These are phyloP conservation scores for Megacollybia marginata DNA, from an alignment of 768 basidiomycete species.

Conservation along the genomic window DNA sequence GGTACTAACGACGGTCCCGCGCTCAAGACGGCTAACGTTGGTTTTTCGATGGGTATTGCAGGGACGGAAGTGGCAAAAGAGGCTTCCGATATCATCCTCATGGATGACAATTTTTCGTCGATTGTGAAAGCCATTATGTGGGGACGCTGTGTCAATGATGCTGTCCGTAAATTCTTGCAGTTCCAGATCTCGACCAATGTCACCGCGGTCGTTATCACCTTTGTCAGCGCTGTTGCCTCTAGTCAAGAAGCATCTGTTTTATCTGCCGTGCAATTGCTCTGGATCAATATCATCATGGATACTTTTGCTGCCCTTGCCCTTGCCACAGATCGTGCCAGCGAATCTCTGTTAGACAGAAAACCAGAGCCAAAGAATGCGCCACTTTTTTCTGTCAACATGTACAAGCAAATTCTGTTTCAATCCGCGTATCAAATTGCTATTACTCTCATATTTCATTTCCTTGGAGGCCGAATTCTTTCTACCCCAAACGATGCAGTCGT, in stretches of 20 bases:
- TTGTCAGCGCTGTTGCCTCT: slow-evolving; percentile 83
- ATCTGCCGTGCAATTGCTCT: slow-evolving; percentile 91
- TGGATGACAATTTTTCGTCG: slow-evolving; percentile 95
- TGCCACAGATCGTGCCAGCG: slow-evolving; percentile 91
- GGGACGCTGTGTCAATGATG: slow-evolving; percentile 98
- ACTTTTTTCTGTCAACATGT: slow-evolving; percentile 89
- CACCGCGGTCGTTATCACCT: slow-evolving; percentile 91
- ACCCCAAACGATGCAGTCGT: slow-evolving; percentile 41
- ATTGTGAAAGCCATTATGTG: slow-evolving; percentile 98
- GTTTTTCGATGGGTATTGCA: slow-evolving; percentile 94
- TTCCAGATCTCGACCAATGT: slow-evolving; percentile 94
- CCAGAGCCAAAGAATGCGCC: slow-evolving; percentile 88
- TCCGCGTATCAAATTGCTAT: slow-evolving; percentile 79
- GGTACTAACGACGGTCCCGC: slow-evolving; percentile 98
- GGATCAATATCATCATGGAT: slow-evolving; percentile 99
- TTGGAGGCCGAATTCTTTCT: slow-evolving; percentile 64
- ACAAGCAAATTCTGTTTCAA: slow-evolving; percentile 92
- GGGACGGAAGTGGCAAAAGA: slow-evolving; percentile 99
- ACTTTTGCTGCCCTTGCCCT: slow-evolving; percentile 97
- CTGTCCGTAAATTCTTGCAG: slow-evolving; percentile 95
- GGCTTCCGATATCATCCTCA: slow-evolving; percentile 96
- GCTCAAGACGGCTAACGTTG: slow-evolving; percentile 91
- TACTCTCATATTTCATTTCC: slow-evolving; percentile 87
- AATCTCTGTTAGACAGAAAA: slow-evolving; percentile 73
- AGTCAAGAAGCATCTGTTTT: slow-evolving; percentile 73